Percentiles rank a stretch among this genome's conserved stretches.
Conservation (phyloP, 2,329 filamentous ascomycete genomes). For the Pestalotiopsis fici region DNA sequence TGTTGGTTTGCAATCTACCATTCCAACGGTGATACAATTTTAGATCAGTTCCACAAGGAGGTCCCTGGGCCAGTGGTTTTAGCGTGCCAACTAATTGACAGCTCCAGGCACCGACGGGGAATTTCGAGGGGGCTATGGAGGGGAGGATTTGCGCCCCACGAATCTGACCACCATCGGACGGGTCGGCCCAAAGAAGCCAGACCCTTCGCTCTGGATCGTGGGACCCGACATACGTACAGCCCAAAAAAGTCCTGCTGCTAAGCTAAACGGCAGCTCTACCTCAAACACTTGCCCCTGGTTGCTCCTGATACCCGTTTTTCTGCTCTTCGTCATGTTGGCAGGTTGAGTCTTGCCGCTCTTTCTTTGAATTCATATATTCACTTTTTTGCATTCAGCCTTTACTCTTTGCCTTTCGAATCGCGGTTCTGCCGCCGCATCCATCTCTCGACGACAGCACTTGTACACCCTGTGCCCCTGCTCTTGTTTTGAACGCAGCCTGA, state of each 20-base stretch:
- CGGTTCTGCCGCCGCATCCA: background rate
- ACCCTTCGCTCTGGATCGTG: background rate
- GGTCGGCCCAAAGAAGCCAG: background rate
- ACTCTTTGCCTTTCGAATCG: background rate
- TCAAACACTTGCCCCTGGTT: slow-evolving; percentile 1
- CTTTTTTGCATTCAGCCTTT: background rate
- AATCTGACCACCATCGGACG: slow-evolving; percentile 7
- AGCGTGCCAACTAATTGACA: background rate
- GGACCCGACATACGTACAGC: background rate
- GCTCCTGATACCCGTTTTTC: background rate
- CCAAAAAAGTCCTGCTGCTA: background rate
- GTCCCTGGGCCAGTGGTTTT: background rate
- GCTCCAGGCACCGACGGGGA: background rate
- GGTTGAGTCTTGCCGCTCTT: background rate
- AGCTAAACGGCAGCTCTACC: background rate
- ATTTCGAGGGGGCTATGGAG: background rate
- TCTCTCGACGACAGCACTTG: background rate
- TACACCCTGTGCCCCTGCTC: background rate
- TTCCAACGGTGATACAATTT: background rate
- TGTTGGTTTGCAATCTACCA: background rate
- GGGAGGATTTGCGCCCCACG: background rate
- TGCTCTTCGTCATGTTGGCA: background rate
- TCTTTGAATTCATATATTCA: background rate
- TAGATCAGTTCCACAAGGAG: background rate
- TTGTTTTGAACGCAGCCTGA: background rate